Evolutionary conservation across 352 stramenopile species (phyloP).

Genomic region (Aphanomyces stellatus): DNA sequence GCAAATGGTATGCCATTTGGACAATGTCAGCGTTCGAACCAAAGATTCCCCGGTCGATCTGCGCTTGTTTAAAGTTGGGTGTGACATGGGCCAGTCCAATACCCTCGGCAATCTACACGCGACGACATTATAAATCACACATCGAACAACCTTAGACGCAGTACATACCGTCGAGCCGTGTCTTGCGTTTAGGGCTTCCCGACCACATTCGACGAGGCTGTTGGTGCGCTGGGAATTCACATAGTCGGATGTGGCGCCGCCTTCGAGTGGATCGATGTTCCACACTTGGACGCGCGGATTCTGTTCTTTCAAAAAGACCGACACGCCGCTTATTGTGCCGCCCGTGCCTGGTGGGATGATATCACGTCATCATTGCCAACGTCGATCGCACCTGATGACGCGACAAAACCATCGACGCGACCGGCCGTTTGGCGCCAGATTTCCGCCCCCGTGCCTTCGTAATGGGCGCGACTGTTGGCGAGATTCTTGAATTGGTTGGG

Average conservation of each 20-base stretch:
- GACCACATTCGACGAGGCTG: slow-evolving; percentile 79
- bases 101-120: slow-evolving; percentile 81
- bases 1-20: slow-evolving; percentile 87
- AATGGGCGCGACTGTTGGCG: slow-evolving; percentile 65
- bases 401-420: slow-evolving; percentile 86
- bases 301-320: slow-evolving; percentile 88
- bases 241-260: slow-evolving; percentile 79
- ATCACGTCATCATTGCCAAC: neutral
- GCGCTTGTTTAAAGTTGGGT: slow-evolving; percentile 81
- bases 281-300: slow-evolving; percentile 47
- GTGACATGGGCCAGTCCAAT: slow-evolving; percentile 90
- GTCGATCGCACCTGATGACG: slow-evolving; percentile 45
- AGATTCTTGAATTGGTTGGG: slow-evolving; percentile 57
- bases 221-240: slow-evolving; percentile 48
- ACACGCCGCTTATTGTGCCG: slow-evolving; percentile 88
- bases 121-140: neutral
- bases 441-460: slow-evolving; percentile 73
- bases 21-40: slow-evolving; percentile 91
- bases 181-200: slow-evolving; percentile 76
- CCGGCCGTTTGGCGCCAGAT: slow-evolving; percentile 84
- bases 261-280: slow-evolving; percentile 69
- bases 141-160: neutral
- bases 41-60: slow-evolving; percentile 88
- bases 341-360: slow-evolving; percentile 87
- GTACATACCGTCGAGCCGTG: slow-evolving; percentile 61